Evolutionary conservation across 306 rosid species (phyloP), one percentile per base, ranked within the genome.

Genomic region (Prunus armeniaca): DNA sequence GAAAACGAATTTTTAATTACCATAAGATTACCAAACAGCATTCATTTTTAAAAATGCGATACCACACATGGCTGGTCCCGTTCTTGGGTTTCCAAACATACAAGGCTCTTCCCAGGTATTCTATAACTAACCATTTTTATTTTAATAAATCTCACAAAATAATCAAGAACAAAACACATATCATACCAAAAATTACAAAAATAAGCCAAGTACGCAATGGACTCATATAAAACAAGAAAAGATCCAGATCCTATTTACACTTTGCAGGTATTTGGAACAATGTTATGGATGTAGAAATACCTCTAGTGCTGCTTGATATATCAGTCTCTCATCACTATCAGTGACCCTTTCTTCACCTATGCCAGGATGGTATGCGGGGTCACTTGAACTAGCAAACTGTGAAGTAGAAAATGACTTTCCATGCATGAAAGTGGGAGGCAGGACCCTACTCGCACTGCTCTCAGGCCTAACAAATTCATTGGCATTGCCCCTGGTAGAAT

Each of bases 271-370:
- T 54, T 54, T 30, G 43, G 46, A 63, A 30, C 14, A 30, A 63
- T 63, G 45, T 30, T 30, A 71, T 63, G 55, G 47, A 14, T 28
- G 24, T 63, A 71, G 78, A 34, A 58, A 63, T 87, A 95, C 99
- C 98, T 91, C 80, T 63, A 95, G 77, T 49, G 97, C 96, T 22
- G 99, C 99, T 84, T 92, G 91, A 84, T 92, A 92, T 84, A 95
- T 82, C 76, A 89, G 81, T 76, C 97, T 92, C 83, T 95, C 97
- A 10, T 95, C 99, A 76, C 63, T 87, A 66, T 22, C 97, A 55
- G 92, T 32, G 72, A 69, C 87, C 87, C 82, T 83, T 72, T 90
- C 96, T 84, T 91, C 99, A 24, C 82, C 92, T 75, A 62, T 72
- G 50, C 89, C 92, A 76, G 89, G 55, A 24, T 82, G 97, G 75